A percentile compares a stretch with the other conserved stretches of the same genome.
Evolutionary conservation across 441 rosid genomes (phyloP).

Genomic region (Erysimum cheiri): DNA sequence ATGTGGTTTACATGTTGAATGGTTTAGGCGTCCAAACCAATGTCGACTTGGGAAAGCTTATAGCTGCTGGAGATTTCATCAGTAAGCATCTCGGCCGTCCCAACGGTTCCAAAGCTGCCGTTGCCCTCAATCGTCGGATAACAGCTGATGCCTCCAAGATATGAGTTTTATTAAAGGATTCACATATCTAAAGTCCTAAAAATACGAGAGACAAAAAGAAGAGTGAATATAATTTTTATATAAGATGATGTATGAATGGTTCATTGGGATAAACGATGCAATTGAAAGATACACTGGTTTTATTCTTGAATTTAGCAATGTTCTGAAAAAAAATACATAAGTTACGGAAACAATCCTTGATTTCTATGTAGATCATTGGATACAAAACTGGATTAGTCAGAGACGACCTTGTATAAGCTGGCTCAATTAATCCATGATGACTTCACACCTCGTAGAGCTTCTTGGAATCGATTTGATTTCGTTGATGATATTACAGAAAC

Average conservation of each 20-base stretch:
- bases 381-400: too few relatives aligned
- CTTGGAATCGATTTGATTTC: constrained; percentile 31
- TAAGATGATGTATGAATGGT: constrained; percentile 27
- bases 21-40: constrained; percentile 88
- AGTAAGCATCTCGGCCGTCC: constrained; percentile 72
- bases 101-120: constrained; percentile 81
- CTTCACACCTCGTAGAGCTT: constrained; percentile 31
- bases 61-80: constrained; percentile 84
- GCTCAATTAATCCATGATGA: constrained; percentile 26
- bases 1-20: constrained; percentile 87
- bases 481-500: constrained; percentile 35
- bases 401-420: neutral
- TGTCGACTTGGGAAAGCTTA: constrained; percentile 80
- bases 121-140: constrained; percentile 62
- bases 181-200: constrained; percentile 8
- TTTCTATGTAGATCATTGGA: too few relatives aligned
- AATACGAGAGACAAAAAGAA: neutral
- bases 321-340: too few relatives aligned
- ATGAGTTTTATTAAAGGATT: constrained; percentile 31
- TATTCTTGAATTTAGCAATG: neutral
- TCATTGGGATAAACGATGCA: neutral
- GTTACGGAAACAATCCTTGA: too few relatives aligned
- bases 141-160: constrained; percentile 83
- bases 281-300: neutral
- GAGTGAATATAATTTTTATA: neutral